phyloP scores from a whole-genome alignment of 805 yeast species.

The Schwanniomyces pseudopolymorphus region DNA sequence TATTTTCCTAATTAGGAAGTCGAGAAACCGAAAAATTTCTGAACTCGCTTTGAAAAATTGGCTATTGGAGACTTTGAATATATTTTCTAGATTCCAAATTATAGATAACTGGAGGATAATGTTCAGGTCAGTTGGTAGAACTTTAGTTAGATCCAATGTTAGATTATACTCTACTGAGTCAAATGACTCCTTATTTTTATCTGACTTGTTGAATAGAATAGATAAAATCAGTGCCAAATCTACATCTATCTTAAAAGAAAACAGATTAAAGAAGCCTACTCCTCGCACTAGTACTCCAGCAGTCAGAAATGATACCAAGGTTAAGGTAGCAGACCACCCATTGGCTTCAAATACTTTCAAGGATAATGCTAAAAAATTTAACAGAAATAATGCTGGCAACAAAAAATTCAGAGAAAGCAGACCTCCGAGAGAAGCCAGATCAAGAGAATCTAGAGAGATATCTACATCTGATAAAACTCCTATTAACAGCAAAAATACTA shows the following conservation, averaged over 20 bases:
- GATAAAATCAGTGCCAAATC: conserved; percentile 26
- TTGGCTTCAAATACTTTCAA: conserved; percentile 10
- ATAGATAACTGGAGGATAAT: conserved; percentile 1
- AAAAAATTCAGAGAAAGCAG: conserved; percentile 2
- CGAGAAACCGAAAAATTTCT: conserved; percentile 1
- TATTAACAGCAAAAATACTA: background rate
- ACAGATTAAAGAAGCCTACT: conserved; percentile 4
- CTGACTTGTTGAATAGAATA: conserved; percentile 37
- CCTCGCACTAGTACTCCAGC: background rate
- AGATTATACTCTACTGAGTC: conserved; percentile 5
- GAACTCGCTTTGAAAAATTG: conserved; percentile 1
- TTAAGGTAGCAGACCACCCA: conserved; percentile 21
- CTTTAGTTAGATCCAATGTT: background rate
- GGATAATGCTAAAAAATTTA: background rate
- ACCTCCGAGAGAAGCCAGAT: conserved; percentile 1
- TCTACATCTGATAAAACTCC: background rate
- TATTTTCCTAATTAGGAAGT: conserved; percentile 5
- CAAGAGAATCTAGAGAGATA: conserved; percentile 2
- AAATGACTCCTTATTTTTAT: conserved; percentile 22
- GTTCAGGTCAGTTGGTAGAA: conserved; percentile 4
- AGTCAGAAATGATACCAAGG: conserved; percentile 4
- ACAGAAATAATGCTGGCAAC: background rate
- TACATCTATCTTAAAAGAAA: conserved; percentile 1
- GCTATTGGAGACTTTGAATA: background rate
- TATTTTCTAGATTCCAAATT: background rate